A percentile compares a stretch with the other conserved stretches of the same genome.
Evolutionary conservation across 2,329 filamentous ascomycete species (phyloP).

Genomic region (Colletotrichum theobromicola): DNA sequence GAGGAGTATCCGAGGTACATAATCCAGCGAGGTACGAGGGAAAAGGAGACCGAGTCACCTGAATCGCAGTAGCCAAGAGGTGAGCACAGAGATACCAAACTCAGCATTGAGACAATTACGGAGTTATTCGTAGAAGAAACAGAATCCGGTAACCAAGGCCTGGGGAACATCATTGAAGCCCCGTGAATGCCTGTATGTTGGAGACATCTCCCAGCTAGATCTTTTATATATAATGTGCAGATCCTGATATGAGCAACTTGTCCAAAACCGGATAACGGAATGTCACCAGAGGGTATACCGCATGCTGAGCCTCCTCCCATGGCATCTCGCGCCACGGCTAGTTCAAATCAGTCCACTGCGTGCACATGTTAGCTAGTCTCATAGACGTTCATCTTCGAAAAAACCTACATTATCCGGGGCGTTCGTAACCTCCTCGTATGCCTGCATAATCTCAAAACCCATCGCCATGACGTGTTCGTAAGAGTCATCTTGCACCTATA

Average conservation of each 20-base stretch:
- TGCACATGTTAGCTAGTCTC: neutral
- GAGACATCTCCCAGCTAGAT: neutral
- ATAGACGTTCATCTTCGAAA: too few relatives aligned
- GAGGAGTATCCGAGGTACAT: neutral
- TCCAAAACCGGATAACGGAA: neutral
- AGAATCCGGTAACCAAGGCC: neutral
- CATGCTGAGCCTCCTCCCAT: neutral
- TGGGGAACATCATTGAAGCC: neutral
- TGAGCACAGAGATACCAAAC: neutral
- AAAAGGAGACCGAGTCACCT: neutral
- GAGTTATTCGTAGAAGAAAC: neutral
- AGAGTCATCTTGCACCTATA: slow-evolving; percentile 70
- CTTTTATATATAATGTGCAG: neutral
- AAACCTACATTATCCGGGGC: slow-evolving; percentile 59
- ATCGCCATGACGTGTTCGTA: slow-evolving; percentile 77
- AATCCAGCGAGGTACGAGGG: rapidly evolving
- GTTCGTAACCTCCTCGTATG: slow-evolving; percentile 80
- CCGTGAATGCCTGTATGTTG: neutral
- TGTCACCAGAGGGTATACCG: slow-evolving; percentile 2
- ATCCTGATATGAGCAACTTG: neutral
- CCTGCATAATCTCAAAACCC: slow-evolving; percentile 81
- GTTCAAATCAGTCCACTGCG: slow-evolving; percentile 20
- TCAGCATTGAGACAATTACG: neutral
- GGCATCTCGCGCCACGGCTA: neutral
- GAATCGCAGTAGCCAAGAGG: neutral